phyloP scores from a whole-genome alignment of 768 basidiomycete genomes.

The Hydnomerulius pinastri region DNA sequence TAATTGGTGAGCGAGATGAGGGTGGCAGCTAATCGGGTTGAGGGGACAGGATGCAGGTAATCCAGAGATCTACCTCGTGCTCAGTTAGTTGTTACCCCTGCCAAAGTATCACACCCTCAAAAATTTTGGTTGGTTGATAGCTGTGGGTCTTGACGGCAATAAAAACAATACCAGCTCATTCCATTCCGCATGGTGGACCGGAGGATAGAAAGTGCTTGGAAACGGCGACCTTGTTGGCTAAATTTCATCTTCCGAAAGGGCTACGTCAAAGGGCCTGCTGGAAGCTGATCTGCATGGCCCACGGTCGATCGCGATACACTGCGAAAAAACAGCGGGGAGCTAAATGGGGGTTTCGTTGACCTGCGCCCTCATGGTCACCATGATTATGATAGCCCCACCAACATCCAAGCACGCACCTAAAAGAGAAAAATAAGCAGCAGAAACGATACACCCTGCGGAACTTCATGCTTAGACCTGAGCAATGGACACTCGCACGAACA shows the following conservation, averaged over 20 bases:
- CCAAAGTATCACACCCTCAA: background rate
- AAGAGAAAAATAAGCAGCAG: background rate
- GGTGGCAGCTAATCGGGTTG: background rate
- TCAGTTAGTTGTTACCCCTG: background rate
- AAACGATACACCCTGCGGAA: background rate
- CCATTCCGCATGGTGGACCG: background rate
- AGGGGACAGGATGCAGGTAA: background rate
- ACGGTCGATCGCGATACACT: background rate
- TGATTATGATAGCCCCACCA: background rate
- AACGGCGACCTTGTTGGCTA: background rate
- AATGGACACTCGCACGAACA: background rate
- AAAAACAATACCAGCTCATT: background rate
- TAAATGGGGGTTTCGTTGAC: background rate
- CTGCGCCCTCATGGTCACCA: background rate
- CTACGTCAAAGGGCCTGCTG: background rate
- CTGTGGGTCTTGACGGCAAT: background rate
- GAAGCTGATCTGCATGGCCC: background rate
- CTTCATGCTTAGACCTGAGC: background rate
- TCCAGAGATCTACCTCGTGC: background rate
- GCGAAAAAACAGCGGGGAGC: background rate
- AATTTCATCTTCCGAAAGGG: background rate
- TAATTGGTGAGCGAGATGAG: background rate
- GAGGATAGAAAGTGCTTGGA: background rate
- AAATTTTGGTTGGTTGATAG: background rate
- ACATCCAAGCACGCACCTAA: background rate